Evolutionary conservation across 2,329 filamentous ascomycete genomes (phyloP).

Genomic region (Monilinia fructicola): DNA sequence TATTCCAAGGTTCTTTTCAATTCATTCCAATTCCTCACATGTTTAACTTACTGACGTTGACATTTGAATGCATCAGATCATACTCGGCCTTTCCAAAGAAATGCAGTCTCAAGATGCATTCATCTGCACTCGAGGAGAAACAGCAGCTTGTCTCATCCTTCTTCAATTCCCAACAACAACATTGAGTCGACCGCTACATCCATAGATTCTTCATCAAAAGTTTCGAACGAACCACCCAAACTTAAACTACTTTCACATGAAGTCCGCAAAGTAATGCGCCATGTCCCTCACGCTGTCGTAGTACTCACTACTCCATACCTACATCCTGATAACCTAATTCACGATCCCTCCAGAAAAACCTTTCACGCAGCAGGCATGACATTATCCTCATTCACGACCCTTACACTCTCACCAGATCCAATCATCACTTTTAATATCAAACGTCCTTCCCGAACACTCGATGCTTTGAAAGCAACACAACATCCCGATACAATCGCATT

Average conservation of each 20-base stretch:
- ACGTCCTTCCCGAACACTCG: conserved; percentile 36
- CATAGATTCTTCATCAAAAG: background rate
- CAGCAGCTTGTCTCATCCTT: background rate
- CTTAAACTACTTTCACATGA: conserved; percentile 26
- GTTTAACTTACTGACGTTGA: background rate
- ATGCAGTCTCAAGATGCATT: background rate
- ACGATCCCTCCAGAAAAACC: too few relatives aligned
- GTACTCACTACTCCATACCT: conserved; percentile 33
- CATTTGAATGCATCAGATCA: background rate
- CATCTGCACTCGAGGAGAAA: background rate
- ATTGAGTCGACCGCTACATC: background rate
- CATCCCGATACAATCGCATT: conserved; percentile 24
- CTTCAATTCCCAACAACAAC: background rate
- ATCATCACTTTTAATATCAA: conserved; percentile 41
- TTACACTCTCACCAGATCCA: conserved; percentile 37
- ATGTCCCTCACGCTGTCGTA: conserved; percentile 37
- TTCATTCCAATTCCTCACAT: background rate
- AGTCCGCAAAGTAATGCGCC: conserved; percentile 38
- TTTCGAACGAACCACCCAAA: background rate
- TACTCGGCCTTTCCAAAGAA: background rate
- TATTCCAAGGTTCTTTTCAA: background rate
- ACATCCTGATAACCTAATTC: background rate
- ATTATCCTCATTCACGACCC: conserved; percentile 40
- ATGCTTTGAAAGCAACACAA: conserved; percentile 29
- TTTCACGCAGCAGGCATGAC: conserved; percentile 35